Conservation (phyloP, 1,284 basidiomycete genomes). For the Boletus smithii region DNA sequence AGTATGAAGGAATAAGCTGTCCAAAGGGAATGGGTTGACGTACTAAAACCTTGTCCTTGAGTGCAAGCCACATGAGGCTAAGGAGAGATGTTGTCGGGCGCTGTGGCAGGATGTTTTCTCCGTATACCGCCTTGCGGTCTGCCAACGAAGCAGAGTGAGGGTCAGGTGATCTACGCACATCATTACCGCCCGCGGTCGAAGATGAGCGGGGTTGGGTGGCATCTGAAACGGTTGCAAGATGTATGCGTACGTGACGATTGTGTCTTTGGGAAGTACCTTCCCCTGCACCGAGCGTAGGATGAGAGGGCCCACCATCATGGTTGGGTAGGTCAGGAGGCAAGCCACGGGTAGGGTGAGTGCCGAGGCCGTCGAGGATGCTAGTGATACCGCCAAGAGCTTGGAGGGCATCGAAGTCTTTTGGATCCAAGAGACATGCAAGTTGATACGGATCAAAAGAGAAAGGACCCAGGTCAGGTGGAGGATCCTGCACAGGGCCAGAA, state of each 20-base stretch:
- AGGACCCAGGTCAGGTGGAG: conserved; percentile 64
- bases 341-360: conserved; percentile 63
- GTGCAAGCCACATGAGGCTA: conserved; percentile 88
- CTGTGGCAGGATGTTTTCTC: conserved; percentile 78
- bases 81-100: conserved; percentile 79
- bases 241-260: conserved; percentile 25
- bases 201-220: conserved; percentile 38
- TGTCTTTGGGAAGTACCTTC: conserved; percentile 41
- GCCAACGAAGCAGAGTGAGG: conserved; percentile 57
- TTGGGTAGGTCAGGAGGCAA: conserved; percentile 27
- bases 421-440: conserved; percentile 87
- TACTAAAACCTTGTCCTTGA: conserved; percentile 94
- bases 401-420: conserved; percentile 73
- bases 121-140: conserved; percentile 75
- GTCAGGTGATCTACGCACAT: conserved; percentile 8
- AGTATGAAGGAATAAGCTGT: conserved; percentile 3
- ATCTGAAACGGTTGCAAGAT: conserved; percentile 6
- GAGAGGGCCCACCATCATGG: conserved; percentile 7
- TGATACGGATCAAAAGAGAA: conserved; percentile 71
- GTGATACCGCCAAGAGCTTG: conserved; percentile 71
- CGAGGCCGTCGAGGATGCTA: conserved; percentile 71
- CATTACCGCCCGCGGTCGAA: conserved; percentile 36
- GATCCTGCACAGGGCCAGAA: conserved; percentile 50
- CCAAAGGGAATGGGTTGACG: conserved; percentile 31
- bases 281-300: conserved; percentile 34